Evolutionary conservation across 2,329 filamentous ascomycete genomes (phyloP).

Genomic region (Stagonosporopsis tanaceti): DNA sequence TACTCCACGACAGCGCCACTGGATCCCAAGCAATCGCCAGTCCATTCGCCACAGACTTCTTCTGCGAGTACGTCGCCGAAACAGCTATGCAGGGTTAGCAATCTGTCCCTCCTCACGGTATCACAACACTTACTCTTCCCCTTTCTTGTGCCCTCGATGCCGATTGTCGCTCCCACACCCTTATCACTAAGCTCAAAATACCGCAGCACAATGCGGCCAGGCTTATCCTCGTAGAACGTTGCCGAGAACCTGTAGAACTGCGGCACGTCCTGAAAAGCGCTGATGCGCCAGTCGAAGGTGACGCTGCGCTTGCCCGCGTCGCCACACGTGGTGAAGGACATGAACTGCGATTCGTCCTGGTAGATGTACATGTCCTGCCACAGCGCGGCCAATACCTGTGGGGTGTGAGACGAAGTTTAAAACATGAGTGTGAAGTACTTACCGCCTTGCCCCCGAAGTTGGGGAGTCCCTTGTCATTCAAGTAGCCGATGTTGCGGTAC

Average conservation of each 20-base stretch:
- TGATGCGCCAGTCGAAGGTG: constrained; percentile 8
- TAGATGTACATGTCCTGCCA: constrained; percentile 5
- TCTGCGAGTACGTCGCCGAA: background rate
- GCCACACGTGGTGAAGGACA: constrained; percentile 1
- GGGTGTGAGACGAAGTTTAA: background rate
- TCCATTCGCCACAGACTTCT: background rate
- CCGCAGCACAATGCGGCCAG: background rate
- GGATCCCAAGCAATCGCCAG: constrained; percentile 2
- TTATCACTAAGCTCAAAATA: background rate
- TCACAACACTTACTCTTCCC: background rate
- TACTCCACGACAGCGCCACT: background rate
- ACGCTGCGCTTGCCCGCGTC: background rate
- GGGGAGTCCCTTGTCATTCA: background rate
- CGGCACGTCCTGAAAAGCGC: background rate
- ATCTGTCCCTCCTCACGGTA: background rate
- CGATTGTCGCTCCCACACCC: background rate
- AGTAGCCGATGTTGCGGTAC: background rate
- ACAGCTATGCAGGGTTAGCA: background rate
- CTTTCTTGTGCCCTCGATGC: background rate
- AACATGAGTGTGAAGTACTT: background rate
- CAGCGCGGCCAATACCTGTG: background rate
- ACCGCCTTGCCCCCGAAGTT: background rate
- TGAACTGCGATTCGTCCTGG: background rate
- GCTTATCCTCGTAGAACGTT: constrained; percentile 4
- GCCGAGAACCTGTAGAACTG: constrained; percentile 3